Conservation (phyloP, 2,329 filamentous ascomycete species). For the Aulographum hederae region DNA sequence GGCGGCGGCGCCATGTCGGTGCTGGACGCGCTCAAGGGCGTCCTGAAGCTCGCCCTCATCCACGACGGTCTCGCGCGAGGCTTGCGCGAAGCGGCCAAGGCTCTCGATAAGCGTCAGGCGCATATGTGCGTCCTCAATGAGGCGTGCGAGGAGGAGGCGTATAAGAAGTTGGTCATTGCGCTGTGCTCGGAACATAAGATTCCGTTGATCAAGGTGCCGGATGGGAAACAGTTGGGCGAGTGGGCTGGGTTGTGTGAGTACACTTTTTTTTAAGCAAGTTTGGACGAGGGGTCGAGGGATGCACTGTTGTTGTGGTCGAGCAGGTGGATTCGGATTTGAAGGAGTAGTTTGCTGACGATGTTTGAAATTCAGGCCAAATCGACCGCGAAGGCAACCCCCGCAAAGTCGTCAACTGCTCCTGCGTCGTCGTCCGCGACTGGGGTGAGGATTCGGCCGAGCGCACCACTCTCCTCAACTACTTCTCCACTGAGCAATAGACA, state of each 20-base stretch:
- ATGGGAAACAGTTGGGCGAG: slow-evolving; percentile 99
- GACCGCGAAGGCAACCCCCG: slow-evolving; percentile 98
- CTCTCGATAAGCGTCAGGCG: slow-evolving; percentile 92
- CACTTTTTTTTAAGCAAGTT: slow-evolving; percentile 6
- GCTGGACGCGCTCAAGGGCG: slow-evolving; percentile 95
- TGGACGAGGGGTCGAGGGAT: not conserved
- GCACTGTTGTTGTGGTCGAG: slow-evolving; percentile 4
- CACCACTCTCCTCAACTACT: slow-evolving; percentile 99
- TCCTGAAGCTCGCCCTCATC: slow-evolving; percentile 96
- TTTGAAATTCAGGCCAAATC: slow-evolving; percentile 53
- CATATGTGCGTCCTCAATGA: slow-evolving; percentile 99
- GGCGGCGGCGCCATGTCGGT: slow-evolving; percentile 94
- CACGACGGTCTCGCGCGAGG: slow-evolving; percentile 98
- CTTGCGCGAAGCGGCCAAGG: slow-evolving; percentile 96
- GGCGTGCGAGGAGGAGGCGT: slow-evolving; percentile 98
- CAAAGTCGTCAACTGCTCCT: slow-evolving; percentile 99
- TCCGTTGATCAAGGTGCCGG: slow-evolving; percentile 97
- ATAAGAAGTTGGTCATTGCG: slow-evolving; percentile 99
- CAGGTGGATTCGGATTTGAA: slow-evolving; percentile 2
- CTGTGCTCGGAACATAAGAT: slow-evolving; percentile 99
- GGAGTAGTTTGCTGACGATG: no score
- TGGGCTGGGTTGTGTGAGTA: slow-evolving; percentile 99
- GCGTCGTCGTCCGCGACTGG: slow-evolving; percentile 99
- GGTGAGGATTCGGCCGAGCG: slow-evolving; percentile 99
- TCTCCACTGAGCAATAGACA: slow-evolving; percentile 62